These are phyloP conservation scores for Petunia hybrid DNA, from an alignment of 305 asterid species.

Conservation along the genomic window DNA sequence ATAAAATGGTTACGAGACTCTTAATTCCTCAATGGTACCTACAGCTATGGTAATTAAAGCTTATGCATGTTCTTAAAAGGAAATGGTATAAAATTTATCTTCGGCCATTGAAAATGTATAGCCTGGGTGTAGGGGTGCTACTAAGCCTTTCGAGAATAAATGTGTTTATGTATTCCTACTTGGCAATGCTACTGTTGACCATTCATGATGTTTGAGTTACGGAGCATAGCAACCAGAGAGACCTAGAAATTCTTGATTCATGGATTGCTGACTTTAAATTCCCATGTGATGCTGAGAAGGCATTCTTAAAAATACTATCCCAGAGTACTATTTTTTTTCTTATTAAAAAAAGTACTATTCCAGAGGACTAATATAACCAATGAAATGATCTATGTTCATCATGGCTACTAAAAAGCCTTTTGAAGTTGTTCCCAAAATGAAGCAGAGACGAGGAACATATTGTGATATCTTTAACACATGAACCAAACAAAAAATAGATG, in stretches of 20 bases:
- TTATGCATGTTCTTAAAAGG: constrained; percentile 18
- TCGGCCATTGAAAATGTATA: neutral
- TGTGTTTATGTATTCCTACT: neutral
- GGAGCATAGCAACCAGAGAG: constrained; percentile 1
- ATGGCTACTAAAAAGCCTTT: constrained; percentile 6
- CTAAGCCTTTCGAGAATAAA: constrained; percentile 11
- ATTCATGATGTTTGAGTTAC: neutral
- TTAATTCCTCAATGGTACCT: constrained; percentile 3
- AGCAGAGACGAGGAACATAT: constrained; percentile 12
- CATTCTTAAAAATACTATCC: neutral
- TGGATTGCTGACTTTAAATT: neutral
- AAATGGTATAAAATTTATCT: constrained; percentile 1
- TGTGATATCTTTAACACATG: constrained; percentile 6
- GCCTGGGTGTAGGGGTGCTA: constrained; percentile 2
- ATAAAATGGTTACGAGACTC: neutral
- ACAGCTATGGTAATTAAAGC: neutral
- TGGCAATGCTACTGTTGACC: neutral
- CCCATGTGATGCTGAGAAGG: constrained; percentile 13
- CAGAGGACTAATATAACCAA: neutral
- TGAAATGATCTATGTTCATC: neutral
- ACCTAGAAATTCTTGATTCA: constrained; percentile 14
- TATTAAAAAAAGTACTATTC: too few species aligned
- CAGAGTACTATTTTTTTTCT: too few species aligned
- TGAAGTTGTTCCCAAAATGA: neutral
- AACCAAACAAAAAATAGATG: neutral